phyloP scores from a whole-genome alignment of 768 basidiomycete genomes.

The Lactarius indigo region DNA sequence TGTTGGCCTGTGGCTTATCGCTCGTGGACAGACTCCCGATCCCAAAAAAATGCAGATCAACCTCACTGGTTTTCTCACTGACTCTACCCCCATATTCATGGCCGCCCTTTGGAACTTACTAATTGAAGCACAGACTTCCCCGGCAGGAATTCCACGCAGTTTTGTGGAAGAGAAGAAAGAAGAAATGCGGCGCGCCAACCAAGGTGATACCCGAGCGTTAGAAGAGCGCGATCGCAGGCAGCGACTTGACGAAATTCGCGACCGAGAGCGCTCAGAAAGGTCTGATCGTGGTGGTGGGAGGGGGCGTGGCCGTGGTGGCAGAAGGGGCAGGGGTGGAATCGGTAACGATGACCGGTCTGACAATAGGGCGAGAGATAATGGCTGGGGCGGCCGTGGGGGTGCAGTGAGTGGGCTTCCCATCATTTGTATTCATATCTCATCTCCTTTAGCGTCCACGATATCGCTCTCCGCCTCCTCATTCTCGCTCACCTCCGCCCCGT shows the following conservation, averaged over 20 bases:
- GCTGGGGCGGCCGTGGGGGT: constrained; percentile 68
- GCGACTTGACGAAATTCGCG: constrained; percentile 65
- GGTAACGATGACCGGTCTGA: constrained; percentile 41
- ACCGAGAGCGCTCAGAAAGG: constrained; percentile 49
- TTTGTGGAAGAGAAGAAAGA: constrained; percentile 92
- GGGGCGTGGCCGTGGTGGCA: constrained; percentile 57
- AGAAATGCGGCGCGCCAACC: constrained; percentile 73
- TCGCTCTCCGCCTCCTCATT: constrained; percentile 44
- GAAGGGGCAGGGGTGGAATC: constrained; percentile 43
- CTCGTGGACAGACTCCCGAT: constrained; percentile 65
- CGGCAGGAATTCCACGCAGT: constrained; percentile 84
- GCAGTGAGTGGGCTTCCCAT: constrained; percentile 38
- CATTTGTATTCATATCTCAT: constrained; percentile 22
- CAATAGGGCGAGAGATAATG: constrained; percentile 49
- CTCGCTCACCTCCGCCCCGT: constrained; percentile 27
- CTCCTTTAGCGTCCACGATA: constrained; percentile 38
- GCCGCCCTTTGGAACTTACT: constrained; percentile 81
- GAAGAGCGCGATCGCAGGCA: constrained; percentile 69
- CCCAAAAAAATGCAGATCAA: constrained; percentile 95
- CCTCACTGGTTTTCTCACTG: constrained; percentile 87
- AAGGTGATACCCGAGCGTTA: constrained; percentile 59
- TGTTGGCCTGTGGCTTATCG: constrained; percentile 6
- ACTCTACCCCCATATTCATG: constrained; percentile 87
- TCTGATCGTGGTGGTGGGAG: constrained; percentile 49
- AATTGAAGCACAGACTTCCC: constrained; percentile 87